A percentile compares a stretch with the other conserved stretches of the same genome.
Conservation (phyloP, 495 filamentous ascomycete species). For the Polyplosphaeria fusca region DNA sequence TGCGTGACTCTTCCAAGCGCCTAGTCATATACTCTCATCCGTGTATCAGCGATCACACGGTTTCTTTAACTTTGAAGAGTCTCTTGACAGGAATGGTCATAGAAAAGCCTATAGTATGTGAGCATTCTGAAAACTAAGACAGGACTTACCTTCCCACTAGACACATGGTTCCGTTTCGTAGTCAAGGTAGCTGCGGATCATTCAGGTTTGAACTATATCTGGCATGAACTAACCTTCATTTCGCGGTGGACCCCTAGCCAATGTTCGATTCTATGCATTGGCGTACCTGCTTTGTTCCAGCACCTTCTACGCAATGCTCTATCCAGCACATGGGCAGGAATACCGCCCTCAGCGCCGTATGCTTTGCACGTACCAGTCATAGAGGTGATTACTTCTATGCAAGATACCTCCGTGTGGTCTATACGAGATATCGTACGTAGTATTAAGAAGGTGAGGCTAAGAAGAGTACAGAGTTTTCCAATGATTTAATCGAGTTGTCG, state of each 20-base stretch:
- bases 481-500: too few species aligned
- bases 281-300: conserved; percentile 1
- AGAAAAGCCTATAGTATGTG: not conserved
- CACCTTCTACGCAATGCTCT: not conserved
- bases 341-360: conserved; percentile 6
- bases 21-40: not conserved
- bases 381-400: conserved; percentile 7
- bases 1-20: not conserved
- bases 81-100: not conserved
- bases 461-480: too few species aligned
- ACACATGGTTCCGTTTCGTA: not conserved
- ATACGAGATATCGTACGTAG: conserved; percentile 10
- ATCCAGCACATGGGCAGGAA: conserved; percentile 2
- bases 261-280: conserved; percentile 10
- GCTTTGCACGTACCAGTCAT: conserved; percentile 16
- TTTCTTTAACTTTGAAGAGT: not conserved
- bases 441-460: conserved; percentile 11
- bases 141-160: not conserved
- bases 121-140: not conserved
- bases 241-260: conserved; percentile 3
- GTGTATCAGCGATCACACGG: not conserved
- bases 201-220: conserved; percentile 7
- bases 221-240: conserved; percentile 18
- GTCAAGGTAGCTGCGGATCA: not conserved
- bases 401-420: conserved; percentile 15